A percentile compares a stretch with the other conserved stretches of the same genome.
Evolutionary conservation across 192 early-diverging fungal species (phyloP).

Genomic region (Podila epicladia): DNA sequence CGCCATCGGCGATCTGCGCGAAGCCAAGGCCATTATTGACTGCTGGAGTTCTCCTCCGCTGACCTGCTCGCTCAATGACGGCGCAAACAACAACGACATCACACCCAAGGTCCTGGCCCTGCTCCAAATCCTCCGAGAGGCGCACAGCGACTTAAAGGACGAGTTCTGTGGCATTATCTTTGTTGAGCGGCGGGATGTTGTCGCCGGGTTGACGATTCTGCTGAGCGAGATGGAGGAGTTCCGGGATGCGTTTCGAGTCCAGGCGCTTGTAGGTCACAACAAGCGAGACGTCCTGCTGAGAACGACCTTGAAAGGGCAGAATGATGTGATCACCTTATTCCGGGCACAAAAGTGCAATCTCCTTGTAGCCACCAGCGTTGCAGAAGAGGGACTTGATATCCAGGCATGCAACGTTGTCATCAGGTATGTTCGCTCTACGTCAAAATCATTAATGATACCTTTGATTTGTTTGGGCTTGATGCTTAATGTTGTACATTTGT

Average conservation of each 20-base stretch:
- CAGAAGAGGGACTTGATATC: conserved; percentile 95
- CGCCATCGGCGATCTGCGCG: conserved; percentile 32
- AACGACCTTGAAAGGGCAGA: conserved; percentile 65
- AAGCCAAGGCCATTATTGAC: conserved; percentile 35
- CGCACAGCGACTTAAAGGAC: neutral
- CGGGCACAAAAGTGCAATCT: conserved; percentile 73
- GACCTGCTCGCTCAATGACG: conserved; percentile 35
- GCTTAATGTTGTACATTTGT: neutral
- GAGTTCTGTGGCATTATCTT: conserved; percentile 91
- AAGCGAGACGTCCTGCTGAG: conserved; percentile 47
- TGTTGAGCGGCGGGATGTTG: conserved; percentile 76
- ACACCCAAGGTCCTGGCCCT: conserved; percentile 62
- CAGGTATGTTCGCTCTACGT: conserved; percentile 50
- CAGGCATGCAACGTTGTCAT: conserved; percentile 89
- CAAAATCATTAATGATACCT: too few species aligned
- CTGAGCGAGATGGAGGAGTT: conserved; percentile 60
- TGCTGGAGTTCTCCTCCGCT: conserved; percentile 36
- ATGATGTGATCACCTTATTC: conserved; percentile 72
- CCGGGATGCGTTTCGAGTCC: conserved; percentile 41
- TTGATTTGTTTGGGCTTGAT: neutral
- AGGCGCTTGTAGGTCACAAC: conserved; percentile 71
- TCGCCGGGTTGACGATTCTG: conserved; percentile 61
- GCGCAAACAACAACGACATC: conserved; percentile 62
- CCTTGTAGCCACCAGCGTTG: conserved; percentile 91
- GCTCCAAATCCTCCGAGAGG: conserved; percentile 9